phyloP scores from a whole-genome alignment of 1,284 basidiomycete genomes.

The Schizopora paradoxa region DNA sequence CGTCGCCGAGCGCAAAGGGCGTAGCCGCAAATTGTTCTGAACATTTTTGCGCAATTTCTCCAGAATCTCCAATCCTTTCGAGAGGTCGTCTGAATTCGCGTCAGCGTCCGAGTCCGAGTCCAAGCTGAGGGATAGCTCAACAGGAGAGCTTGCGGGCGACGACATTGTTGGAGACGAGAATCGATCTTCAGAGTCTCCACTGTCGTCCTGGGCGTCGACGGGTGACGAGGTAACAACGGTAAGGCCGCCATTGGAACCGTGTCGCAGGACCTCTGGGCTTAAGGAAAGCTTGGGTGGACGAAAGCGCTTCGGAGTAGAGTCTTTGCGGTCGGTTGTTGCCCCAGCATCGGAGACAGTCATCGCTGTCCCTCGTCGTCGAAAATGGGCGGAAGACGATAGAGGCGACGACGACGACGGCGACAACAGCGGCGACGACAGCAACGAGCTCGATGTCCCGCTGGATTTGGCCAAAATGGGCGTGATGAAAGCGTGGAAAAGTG shows the following conservation, averaged over 20 bases:
- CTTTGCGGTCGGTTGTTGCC: not conserved
- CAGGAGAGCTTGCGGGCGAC: constrained; percentile 28
- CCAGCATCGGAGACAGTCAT: not conserved
- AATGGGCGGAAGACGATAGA: not conserved
- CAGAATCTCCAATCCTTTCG: constrained; percentile 58
- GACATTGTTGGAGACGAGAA: constrained; percentile 23
- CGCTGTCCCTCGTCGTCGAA: not conserved
- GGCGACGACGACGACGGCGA: not conserved
- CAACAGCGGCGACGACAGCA: constrained; percentile 1
- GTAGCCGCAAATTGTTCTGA: constrained; percentile 65
- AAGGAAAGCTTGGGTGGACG: constrained; percentile 35
- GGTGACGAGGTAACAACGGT: constrained; percentile 35
- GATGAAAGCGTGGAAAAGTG: too few species aligned
- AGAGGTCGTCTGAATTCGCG: constrained; percentile 44
- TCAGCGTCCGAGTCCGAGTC: constrained; percentile 26
- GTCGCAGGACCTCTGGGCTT: constrained; percentile 23
- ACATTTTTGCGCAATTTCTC: constrained; percentile 64
- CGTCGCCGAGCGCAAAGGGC: constrained; percentile 58
- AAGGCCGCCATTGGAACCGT: constrained; percentile 25
- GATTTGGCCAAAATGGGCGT: too few species aligned
- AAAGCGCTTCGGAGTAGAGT: constrained; percentile 23
- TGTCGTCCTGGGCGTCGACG: constrained; percentile 24
- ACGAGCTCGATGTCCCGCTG: not conserved
- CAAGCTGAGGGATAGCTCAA: constrained; percentile 21
- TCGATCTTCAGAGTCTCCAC: constrained; percentile 23